A percentile compares a stretch with the other conserved stretches of the same genome.
Conservation (phyloP, 2,329 filamentous ascomycete genomes). For the Sclerotiophoma versabilis region DNA sequence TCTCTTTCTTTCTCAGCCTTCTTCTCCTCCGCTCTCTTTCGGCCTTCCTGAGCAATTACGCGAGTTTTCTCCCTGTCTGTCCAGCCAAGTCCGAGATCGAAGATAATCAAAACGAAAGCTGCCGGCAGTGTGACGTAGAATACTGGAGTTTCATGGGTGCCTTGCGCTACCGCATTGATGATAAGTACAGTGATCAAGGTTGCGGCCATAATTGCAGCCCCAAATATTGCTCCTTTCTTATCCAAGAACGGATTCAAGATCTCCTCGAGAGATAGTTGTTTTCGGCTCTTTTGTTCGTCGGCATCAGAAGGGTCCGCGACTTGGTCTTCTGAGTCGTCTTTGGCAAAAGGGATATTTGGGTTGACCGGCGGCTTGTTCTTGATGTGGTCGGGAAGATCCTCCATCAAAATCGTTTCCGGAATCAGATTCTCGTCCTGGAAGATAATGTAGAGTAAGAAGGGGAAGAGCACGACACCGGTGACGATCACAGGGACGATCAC, state of each 20-base stretch:
- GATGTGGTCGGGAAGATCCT: conserved; percentile 67
- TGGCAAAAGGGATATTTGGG: conserved; percentile 73
- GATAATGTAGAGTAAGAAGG: conserved; percentile 72
- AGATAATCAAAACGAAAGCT: conserved; percentile 71
- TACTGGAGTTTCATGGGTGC: conserved; percentile 62
- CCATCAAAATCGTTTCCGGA: conserved; percentile 70
- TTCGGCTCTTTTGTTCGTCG: conserved; percentile 55
- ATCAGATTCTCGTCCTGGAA: conserved; percentile 71
- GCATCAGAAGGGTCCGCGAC: conserved; percentile 55
- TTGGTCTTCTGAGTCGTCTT: conserved; percentile 62
- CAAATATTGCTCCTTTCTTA: conserved; percentile 69
- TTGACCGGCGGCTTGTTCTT: conserved; percentile 68
- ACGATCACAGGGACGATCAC: conserved; percentile 75
- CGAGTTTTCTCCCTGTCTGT: conserved; percentile 67
- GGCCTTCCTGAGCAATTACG: conserved; percentile 65
- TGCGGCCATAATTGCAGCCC: conserved; percentile 69
- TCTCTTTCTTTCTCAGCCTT: not conserved
- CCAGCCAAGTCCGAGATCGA: conserved; percentile 72
- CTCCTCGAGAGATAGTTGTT: conserved; percentile 68
- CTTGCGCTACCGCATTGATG: conserved; percentile 67
- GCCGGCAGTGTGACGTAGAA: conserved; percentile 75
- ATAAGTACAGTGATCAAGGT: conserved; percentile 71
- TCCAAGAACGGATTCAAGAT: conserved; percentile 80
- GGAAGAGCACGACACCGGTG: conserved; percentile 73
- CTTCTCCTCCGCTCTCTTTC: conserved; percentile 54